Conservation (phyloP, 2,329 filamentous ascomycete genomes). For the Cladosporium austrohemisphaericum region DNA sequence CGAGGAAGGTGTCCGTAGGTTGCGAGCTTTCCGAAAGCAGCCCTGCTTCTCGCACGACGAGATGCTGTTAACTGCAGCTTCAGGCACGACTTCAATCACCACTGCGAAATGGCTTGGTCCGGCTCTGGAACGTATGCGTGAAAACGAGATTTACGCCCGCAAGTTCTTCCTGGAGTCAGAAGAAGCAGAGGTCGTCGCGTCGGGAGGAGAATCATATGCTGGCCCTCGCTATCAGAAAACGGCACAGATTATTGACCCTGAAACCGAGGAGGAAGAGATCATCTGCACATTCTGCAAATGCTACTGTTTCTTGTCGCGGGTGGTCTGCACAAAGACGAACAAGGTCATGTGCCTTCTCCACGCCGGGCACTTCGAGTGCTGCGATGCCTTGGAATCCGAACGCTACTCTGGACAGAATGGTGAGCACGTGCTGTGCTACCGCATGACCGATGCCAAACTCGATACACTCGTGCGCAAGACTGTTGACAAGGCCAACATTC, state of each 20-base stretch:
- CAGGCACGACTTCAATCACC: slow-evolving; percentile 73
- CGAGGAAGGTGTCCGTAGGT: slow-evolving; percentile 75
- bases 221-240: slow-evolving; percentile 41
- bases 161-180: slow-evolving; percentile 61
- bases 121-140: slow-evolving; percentile 73
- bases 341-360: slow-evolving; percentile 82
- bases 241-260: slow-evolving; percentile 54
- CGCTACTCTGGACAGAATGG: slow-evolving; percentile 54
- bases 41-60: slow-evolving; percentile 98
- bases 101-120: slow-evolving; percentile 94
- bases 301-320: slow-evolving; percentile 86
- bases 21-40: slow-evolving; percentile 83
- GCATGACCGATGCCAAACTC: slow-evolving; percentile 70
- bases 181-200: slow-evolving; percentile 42
- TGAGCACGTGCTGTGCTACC: slow-evolving; percentile 72
- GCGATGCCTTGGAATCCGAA: slow-evolving; percentile 62
- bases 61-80: slow-evolving; percentile 82
- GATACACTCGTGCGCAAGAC: slow-evolving; percentile 67
- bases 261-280: slow-evolving; percentile 86
- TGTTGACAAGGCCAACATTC: slow-evolving; percentile 77
- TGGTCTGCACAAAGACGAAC: slow-evolving; percentile 75
- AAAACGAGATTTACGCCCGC: slow-evolving; percentile 67
- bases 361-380: slow-evolving; percentile 77
- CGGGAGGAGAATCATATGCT: slow-evolving; percentile 26
- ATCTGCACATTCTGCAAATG: slow-evolving; percentile 89